These are phyloP conservation scores for Melampsora americana DNA, from an alignment of 1,284 basidiomycete genomes.

Conservation along the genomic window DNA sequence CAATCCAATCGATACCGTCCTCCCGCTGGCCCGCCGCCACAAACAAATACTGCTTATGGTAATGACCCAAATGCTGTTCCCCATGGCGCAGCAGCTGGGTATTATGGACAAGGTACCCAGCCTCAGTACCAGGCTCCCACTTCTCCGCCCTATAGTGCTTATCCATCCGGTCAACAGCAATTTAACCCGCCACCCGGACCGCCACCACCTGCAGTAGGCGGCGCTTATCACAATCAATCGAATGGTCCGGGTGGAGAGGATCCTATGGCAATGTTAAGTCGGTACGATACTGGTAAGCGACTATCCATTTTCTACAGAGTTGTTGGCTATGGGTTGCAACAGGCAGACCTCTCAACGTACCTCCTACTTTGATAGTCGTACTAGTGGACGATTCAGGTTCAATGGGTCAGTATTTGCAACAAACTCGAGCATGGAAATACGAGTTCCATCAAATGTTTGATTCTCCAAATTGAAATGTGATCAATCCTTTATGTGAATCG, in stretches of 20 bases:
- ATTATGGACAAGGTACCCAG: background rate
- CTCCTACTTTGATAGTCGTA: constrained; percentile 41
- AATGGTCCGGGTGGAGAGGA: constrained; percentile 44
- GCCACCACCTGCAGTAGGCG: constrained; percentile 34
- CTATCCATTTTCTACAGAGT: background rate
- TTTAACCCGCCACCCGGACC: constrained; percentile 46
- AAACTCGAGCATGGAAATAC: background rate
- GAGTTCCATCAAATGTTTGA: too few relatives aligned
- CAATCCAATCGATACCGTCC: background rate
- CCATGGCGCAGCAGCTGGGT: background rate
- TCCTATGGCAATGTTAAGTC: constrained; percentile 46
- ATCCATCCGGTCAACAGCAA: constrained; percentile 1
- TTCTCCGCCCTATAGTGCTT: too few relatives aligned
- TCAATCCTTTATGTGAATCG: background rate
- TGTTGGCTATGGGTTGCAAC: background rate
- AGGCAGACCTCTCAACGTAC: too few relatives aligned
- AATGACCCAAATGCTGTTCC: constrained; percentile 6
- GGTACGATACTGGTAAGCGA: constrained; percentile 46
- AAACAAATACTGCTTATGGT: background rate
- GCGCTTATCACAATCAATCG: constrained; percentile 8
- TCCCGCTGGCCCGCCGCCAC: background rate
- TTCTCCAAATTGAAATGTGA: too few relatives aligned
- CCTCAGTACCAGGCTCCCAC: background rate
- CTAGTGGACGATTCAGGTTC: constrained; percentile 47
- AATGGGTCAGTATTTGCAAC: constrained; percentile 35